Evolutionary conservation across 2,329 filamentous ascomycete genomes (phyloP).

Genomic region (Rhynchosporium agropyri): DNA sequence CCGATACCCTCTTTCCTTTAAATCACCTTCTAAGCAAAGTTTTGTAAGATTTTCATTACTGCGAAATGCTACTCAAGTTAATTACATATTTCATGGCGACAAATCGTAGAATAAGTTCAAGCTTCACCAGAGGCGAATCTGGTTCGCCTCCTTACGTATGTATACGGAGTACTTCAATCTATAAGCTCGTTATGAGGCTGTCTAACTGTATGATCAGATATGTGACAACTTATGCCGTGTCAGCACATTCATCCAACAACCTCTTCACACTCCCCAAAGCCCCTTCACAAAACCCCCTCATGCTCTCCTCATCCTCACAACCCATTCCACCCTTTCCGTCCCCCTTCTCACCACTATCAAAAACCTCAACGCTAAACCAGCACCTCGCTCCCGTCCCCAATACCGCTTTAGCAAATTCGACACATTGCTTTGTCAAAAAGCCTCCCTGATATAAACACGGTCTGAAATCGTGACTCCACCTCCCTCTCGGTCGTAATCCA

Average conservation of each 20-base stretch:
- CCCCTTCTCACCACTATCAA: conserved; percentile 61
- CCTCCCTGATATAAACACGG: conserved; percentile 71
- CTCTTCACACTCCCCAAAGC: conserved; percentile 48
- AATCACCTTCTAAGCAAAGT: too few species aligned
- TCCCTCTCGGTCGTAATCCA: conserved; percentile 61
- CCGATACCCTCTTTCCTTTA: too few species aligned
- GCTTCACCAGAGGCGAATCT: too few species aligned
- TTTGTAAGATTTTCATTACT: too few species aligned
- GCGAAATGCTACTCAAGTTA: too few species aligned
- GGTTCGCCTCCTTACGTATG: too few species aligned
- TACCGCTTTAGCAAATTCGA: conserved; percentile 67
- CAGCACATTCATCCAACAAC: conserved; percentile 46
- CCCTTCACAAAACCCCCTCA: conserved; percentile 52
- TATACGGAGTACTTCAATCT: too few species aligned
- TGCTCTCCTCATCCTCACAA: conserved; percentile 42
- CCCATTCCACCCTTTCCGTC: conserved; percentile 54
- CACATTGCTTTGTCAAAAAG: conserved; percentile 58
- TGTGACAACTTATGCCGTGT: background rate
- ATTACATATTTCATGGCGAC: too few species aligned
- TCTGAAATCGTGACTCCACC: conserved; percentile 73
- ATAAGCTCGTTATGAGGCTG: too few species aligned
- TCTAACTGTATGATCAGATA: too few species aligned
- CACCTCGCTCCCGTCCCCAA: conserved; percentile 64
- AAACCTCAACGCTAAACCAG: conserved; percentile 72
- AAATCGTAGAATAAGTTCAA: too few species aligned